Evolutionary conservation across 768 basidiomycete species (phyloP), one percentile per base, ranked within the genome.

Genomic region (Amanita molliuscula): DNA sequence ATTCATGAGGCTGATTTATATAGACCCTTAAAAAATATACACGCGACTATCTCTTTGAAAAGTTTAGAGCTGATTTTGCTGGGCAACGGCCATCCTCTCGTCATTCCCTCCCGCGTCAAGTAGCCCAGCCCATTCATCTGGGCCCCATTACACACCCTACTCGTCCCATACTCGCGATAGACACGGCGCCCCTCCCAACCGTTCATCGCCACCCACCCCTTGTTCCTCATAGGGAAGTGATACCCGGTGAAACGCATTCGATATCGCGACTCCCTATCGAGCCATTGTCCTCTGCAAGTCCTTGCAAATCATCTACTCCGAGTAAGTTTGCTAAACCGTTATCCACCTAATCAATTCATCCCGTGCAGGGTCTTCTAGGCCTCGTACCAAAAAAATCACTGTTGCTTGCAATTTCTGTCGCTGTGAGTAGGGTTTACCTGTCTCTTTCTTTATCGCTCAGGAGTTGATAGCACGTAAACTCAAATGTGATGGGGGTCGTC

Each of bases 401-500:
- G 87, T 90, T 40, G 88, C 88, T 34, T 91, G 88, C 70, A 89
- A 91, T 65, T 91, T 91, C 64, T 91, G 88, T 69, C 83, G 88
- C 54, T 89, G 88, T 89, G 64, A 68, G 86, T 75, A 8, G 31
- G 28, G 33, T 28, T 6, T 28, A 50, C 54, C 51, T 21, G 49
- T 41, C 47, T 35, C 43, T 47, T 31, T 6, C 20, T 42, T 38
- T 25, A 56, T 52, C 23, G 58, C 59, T 37, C 48, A 31, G 31
- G 42, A 49, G 44, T 47, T 18, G 57, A 56, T 64, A 90, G 88
- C 88, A 44, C 81, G 88, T 53, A 91, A 91, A 68, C 74, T 91
- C 37, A 90, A 90, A 70, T 91, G 88, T 63, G 88, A 91, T 58
- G 88, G 88, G 44, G 84, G 83, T 36, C 78, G 85, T 44, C 88